A percentile compares a stretch with the other conserved stretches of the same genome.
These are phyloP conservation scores for Ceratocystis variospora DNA, from an alignment of 2,329 filamentous ascomycete species.

Conservation along the genomic window DNA sequence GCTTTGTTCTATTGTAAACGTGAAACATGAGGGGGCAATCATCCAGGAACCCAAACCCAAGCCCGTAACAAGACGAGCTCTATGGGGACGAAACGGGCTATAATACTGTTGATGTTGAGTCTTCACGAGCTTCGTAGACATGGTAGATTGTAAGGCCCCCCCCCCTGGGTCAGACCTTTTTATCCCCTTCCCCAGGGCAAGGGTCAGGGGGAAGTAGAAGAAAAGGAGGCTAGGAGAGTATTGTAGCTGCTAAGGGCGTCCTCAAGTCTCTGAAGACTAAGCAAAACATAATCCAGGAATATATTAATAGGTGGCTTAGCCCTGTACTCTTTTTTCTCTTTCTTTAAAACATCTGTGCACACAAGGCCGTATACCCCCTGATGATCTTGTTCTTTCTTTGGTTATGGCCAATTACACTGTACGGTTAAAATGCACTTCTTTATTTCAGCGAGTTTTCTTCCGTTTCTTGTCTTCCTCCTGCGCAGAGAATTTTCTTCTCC, in stretches of 20 bases:
- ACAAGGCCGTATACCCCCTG: neutral
- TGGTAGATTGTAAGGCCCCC: neutral
- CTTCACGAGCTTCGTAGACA: too few relatives aligned
- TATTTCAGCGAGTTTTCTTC: neutral
- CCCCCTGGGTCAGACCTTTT: neutral
- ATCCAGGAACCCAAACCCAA: neutral
- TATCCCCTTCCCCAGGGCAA: neutral
- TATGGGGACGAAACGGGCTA: neutral
- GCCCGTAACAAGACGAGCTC: neutral
- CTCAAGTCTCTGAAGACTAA: too few relatives aligned
- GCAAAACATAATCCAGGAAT: too few relatives aligned
- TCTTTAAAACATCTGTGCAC: conserved; percentile 5
- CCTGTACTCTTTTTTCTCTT: neutral
- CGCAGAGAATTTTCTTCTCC: neutral
- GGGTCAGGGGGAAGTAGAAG: neutral
- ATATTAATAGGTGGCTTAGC: neutral
- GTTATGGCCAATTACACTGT: neutral
- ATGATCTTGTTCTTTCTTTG: conserved; percentile 4
- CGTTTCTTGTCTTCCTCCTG: neutral
- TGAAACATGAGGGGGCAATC: neutral
- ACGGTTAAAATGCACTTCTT: neutral
- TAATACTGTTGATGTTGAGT: neutral
- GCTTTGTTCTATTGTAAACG: neutral
- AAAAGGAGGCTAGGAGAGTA: neutral
- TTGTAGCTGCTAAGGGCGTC: too few relatives aligned